phyloP scores from a whole-genome alignment of 441 rosid genomes.

The Mallotus japonicus region DNA sequence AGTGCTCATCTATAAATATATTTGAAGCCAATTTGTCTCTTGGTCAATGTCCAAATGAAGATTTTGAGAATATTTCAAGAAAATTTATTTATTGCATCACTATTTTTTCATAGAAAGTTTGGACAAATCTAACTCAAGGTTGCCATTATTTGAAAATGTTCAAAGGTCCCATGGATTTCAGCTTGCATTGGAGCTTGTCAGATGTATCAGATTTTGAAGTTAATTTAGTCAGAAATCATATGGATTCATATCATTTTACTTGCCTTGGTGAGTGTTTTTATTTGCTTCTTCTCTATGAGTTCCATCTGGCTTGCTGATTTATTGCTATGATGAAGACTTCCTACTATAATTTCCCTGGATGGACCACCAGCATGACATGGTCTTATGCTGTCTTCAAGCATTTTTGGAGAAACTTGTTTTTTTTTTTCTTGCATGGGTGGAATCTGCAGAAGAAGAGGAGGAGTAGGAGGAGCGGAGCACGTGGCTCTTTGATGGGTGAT shows the following conservation, averaged over 20 bases:
- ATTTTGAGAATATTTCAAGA: slow-evolving; percentile 30
- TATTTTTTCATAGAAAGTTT: slow-evolving; percentile 31
- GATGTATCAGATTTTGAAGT: slow-evolving; percentile 4
- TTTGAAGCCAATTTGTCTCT: slow-evolving; percentile 17
- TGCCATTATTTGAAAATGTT: slow-evolving; percentile 39
- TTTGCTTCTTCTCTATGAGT: slow-evolving; percentile 33
- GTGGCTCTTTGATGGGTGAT: too few relatives aligned
- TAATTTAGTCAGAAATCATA: background rate
- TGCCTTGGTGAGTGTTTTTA: too few relatives aligned
- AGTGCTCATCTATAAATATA: slow-evolving; percentile 42
- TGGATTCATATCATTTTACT: slow-evolving; percentile 18
- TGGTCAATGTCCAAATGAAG: slow-evolving; percentile 23
- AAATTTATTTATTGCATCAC: slow-evolving; percentile 45
- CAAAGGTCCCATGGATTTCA: slow-evolving; percentile 44
- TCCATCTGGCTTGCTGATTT: slow-evolving; percentile 36
- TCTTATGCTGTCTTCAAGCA: slow-evolving; percentile 24
- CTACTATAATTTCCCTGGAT: slow-evolving; percentile 26
- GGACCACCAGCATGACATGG: slow-evolving; percentile 20
- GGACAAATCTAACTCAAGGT: slow-evolving; percentile 47
- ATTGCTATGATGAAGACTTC: slow-evolving; percentile 26
- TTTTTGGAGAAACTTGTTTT: slow-evolving; percentile 26
- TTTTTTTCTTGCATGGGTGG: too few relatives aligned
- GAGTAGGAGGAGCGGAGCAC: too few relatives aligned
- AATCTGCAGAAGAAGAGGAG: too few relatives aligned
- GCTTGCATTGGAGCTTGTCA: slow-evolving; percentile 25